A percentile compares a stretch with the other conserved stretches of the same genome.
These are phyloP conservation scores for Byssochlamys sp. DNA, from an alignment of 2,329 filamentous ascomycete genomes.

Conservation along the genomic window DNA sequence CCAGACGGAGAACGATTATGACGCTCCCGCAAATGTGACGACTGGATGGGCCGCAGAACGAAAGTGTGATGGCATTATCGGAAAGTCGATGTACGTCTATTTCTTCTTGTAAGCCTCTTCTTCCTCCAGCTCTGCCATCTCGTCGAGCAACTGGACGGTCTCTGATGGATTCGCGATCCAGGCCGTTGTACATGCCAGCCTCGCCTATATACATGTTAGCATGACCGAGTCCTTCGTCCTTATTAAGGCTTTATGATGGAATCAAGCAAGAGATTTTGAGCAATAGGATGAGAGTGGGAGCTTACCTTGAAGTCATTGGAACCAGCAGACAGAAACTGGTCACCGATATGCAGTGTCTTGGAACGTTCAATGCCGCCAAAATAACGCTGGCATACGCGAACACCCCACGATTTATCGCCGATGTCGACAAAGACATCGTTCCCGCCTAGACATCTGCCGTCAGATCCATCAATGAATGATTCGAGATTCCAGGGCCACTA, in stretches of 20 bases:
- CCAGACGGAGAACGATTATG: too few species aligned
- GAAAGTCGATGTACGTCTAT: not conserved
- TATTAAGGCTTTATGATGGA: not conserved
- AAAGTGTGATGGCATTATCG: not conserved
- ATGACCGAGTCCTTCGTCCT: not conserved
- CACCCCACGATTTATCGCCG: conserved; percentile 94
- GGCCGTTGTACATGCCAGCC: conserved; percentile 82
- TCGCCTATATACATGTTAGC: conserved; percentile 41
- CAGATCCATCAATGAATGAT: not conserved
- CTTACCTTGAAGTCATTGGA: conserved; percentile 91
- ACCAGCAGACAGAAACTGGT: conserved; percentile 90
- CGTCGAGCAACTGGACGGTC: conserved; percentile 81
- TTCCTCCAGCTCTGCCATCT: conserved; percentile 52
- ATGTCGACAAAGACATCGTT: conserved; percentile 98
- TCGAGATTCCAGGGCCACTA: conserved; percentile 3
- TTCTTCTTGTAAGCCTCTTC: not conserved
- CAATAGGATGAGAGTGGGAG: conserved; percentile 1
- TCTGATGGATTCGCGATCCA: conserved; percentile 93
- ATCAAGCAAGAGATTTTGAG: not conserved
- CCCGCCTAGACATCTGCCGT: conserved; percentile 46
- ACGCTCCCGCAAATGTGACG: not conserved
- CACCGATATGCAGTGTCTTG: conserved; percentile 82
- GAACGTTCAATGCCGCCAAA: conserved; percentile 67
- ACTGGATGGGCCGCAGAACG: not conserved
- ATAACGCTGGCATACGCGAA: conserved; percentile 81